A percentile compares a stretch with the other conserved stretches of the same genome.
phyloP scores from a whole-genome alignment of 2,329 filamentous ascomycete species.

The Thielaviopsis euricoi region DNA sequence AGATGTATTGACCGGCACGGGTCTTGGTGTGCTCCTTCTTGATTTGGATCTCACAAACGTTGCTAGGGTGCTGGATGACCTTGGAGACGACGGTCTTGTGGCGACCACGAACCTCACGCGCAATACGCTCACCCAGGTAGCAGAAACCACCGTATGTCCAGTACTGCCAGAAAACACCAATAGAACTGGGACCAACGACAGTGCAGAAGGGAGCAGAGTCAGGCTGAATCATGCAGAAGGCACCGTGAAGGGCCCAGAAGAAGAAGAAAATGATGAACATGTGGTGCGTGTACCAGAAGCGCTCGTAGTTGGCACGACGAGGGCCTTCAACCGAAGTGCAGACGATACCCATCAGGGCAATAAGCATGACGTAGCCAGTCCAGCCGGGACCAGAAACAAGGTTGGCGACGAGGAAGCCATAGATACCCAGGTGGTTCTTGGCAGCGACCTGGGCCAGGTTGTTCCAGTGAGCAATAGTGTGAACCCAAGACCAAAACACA shows the following conservation, averaged over 20 bases:
- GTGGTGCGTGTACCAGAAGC: constrained; percentile 85
- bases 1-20: constrained; percentile 71
- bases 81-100: constrained; percentile 80
- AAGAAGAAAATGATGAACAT: constrained; percentile 79
- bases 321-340: constrained; percentile 63
- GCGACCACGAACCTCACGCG: constrained; percentile 60
- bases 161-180: constrained; percentile 78
- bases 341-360: constrained; percentile 63
- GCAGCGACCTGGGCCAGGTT: constrained; percentile 65
- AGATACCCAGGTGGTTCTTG: constrained; percentile 60
- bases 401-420: constrained; percentile 62
- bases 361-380: constrained; percentile 74
- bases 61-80: constrained; percentile 77
- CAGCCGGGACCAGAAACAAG: constrained; percentile 67
- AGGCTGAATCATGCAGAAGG: constrained; percentile 81
- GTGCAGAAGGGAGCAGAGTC: constrained; percentile 66
- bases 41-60: constrained; percentile 81
- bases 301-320: constrained; percentile 66
- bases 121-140: constrained; percentile 64
- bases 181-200: constrained; percentile 44
- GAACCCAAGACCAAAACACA: constrained; percentile 74
- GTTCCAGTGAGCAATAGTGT: constrained; percentile 76
- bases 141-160: constrained; percentile 73
- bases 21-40: constrained; percentile 80
- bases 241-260: constrained; percentile 80